phyloP scores from a whole-genome alignment of 345 rosid genomes.

The Eucalyptus tenuipes region DNA sequence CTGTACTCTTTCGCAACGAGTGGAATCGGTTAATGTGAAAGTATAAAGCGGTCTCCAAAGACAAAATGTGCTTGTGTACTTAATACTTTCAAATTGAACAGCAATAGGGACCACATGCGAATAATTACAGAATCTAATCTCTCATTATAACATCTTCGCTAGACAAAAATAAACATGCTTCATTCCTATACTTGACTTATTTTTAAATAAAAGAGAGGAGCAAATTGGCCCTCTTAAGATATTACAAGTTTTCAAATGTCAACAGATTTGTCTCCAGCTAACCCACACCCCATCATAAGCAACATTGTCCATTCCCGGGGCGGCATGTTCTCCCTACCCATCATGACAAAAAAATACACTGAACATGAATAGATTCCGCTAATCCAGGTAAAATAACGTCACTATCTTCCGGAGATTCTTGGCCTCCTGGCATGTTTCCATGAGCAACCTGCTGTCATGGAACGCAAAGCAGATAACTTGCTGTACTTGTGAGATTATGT shows the following conservation, averaged over 20 bases:
- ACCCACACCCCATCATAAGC: background rate
- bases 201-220: background rate
- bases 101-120: background rate
- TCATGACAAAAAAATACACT: background rate
- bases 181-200: background rate
- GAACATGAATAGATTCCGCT: background rate
- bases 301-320: background rate
- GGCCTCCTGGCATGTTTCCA: slow-evolving; percentile 98
- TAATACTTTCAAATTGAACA: background rate
- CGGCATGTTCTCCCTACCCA: background rate
- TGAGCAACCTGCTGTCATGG: slow-evolving; percentile 83
- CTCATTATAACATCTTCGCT: background rate
- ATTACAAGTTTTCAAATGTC: background rate
- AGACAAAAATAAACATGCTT: background rate
- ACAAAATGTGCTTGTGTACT: no score
- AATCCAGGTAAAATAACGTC: slow-evolving; percentile 88
- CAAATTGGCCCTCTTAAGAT: background rate
- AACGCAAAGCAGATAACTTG: slow-evolving; percentile 98
- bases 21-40: no score
- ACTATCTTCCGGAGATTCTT: slow-evolving; percentile 84
- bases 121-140: background rate
- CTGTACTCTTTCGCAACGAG: fast-evolving
- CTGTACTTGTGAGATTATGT: slow-evolving; percentile 90
- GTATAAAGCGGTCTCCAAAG: no score
- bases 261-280: background rate